Base-by-base conservation (phyloP, 2,329 filamentous ascomycete species). In the Sporothrix dimorphospora region DNA sequence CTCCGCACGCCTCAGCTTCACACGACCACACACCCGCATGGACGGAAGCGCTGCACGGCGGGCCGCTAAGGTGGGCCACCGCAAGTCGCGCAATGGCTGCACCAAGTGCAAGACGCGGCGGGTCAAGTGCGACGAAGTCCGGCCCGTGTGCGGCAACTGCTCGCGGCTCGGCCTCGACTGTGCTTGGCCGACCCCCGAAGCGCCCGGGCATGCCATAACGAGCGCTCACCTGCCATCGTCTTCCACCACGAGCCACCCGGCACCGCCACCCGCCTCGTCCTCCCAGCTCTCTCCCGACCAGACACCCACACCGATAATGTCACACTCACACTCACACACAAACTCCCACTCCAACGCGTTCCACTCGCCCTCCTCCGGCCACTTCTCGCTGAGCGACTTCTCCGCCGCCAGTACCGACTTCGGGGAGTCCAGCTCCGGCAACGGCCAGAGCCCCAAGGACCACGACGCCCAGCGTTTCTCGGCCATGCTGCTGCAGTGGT, bases 51-150 rank as follows among this genome's bases (percentile, higher is more conserved):
- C 34, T 27, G 7, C 42, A 1, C 51, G 69, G 14, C 72, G 73
- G 2, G 75, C 67, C 0, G 74, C 76, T 71, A 79, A 78, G 73
- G 74, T 79, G 12, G 78, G 78, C 27, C 78, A 80, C 65, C 76
- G 76, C 65, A 80, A 80, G 69, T 79, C 78, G 12, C 77, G 79
- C 51, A 78, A 79, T 24, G 79, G 79, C 3, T 80, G 79, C 70
- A 71, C 73, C 11, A 78, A 76, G 19, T 80, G 78, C 73, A 80
- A 79, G 59, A 69, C 71, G 0, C 76, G 79, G 3, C 77, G 79
- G 0, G 78, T 79, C 40, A 79, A 79, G 71, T 79, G 78, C 63
- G 77, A 79, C 68, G 78, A 79, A 63, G 47, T 61, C 3, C 72
- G 72, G 16, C 78, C 78, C 0, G 24, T 75, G 1, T 79, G 78